Base-by-base conservation (phyloP, 2,329 filamentous ascomycete species). In the Colletotrichum gloeosporioides region DNA sequence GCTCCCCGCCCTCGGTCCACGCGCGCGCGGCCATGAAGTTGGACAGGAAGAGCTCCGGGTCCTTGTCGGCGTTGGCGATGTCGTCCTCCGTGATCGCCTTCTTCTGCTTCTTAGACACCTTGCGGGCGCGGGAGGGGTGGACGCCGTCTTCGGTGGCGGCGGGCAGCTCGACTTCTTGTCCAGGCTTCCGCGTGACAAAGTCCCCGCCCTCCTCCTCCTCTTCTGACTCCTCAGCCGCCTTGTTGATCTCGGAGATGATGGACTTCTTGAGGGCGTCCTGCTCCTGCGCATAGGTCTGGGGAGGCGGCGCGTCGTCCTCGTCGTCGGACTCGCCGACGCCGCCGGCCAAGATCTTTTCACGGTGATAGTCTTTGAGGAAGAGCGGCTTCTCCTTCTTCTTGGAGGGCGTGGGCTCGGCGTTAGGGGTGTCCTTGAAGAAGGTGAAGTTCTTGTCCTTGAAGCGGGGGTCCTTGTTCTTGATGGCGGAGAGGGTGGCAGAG, bases 21-120 rank as follows among this genome's bases (percentile, higher is more conserved):
- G 96, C 96, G 75, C 96, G 93, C 9, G 96, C 91, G n/a, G 94
- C 91, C 91, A 99, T 92, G 86, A 98, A 99, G 84, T 98, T 98
- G 71, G 95, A 96, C n/a, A 99, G 88, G 83, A 95, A 99, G 1
- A 91, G 94, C 82, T 99, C 96, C 0, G 96, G 97, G 82, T 99
- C 93, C 83, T 95, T 94, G 81, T 98, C 95, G 49, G 97, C 96
- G 75, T 91, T 90, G 64, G 92, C 89, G 59, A 98, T 88, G 80
- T 97, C 94, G 15, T 91, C 81, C 71, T 95, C 88, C 29, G 84
- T 89, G 66, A 89, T 83, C 27, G 72, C 44, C 71, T 76, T 76
- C 70, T 74, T 73, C 78, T 89, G 89, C 12, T 85, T 87, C 73
- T 90, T 85, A 73, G 88, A 84, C 59, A 88, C 82, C 15, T 83